Evolutionary conservation across 208 protist genomes (phyloP), one percentile per base, ranked within the genome.

Genomic region (Leishmania major): DNA sequence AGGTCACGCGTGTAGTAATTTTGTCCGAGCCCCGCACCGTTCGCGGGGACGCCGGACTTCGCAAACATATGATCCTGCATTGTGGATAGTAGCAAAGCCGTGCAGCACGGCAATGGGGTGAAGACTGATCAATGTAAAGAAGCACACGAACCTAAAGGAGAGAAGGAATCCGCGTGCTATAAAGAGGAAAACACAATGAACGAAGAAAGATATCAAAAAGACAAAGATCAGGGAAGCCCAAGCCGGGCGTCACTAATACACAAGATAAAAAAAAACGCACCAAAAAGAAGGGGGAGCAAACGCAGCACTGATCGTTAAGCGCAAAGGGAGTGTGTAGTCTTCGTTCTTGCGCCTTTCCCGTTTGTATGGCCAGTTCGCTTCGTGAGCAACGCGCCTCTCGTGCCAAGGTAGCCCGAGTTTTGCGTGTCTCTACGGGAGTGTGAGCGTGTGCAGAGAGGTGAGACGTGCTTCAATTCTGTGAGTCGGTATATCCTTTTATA

Each of bases 1-100:
- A 92, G 73, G 64, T 92, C 89, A 37, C 85, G 84, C 13, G 87
- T 92, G 75, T 76, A 81, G 75, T 92, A 92, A 64, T n/a, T 77
- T 72, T 90, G 83, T 5, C 83, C 81, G 19, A 83, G 55, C 43
- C 73, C 82, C 43, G 77, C 72, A 59, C 70, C 77, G 72, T 45
- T 78, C 22, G 60, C 60, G 51, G 82, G 64, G 19, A 55, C 37
- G 8, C 43, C 57, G 47, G 77, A 0, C 60, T 62, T 71, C 35
- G 62, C 31, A 62, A 75, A 85, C 40, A 40, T 31, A n/a, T 74
- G 78, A 40, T 80, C 84, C 66, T 79, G 79, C 84, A 83, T 83
- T 59, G 19, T 15, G 10, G 25, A 75, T 73, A 3, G 69, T 43
- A 51, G 17, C 8, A 5, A 11, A 73, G 35, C 22, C 69, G 28